Evolutionary conservation across 768 basidiomycete species (phyloP).

Genomic region (Lentinula edodes): DNA sequence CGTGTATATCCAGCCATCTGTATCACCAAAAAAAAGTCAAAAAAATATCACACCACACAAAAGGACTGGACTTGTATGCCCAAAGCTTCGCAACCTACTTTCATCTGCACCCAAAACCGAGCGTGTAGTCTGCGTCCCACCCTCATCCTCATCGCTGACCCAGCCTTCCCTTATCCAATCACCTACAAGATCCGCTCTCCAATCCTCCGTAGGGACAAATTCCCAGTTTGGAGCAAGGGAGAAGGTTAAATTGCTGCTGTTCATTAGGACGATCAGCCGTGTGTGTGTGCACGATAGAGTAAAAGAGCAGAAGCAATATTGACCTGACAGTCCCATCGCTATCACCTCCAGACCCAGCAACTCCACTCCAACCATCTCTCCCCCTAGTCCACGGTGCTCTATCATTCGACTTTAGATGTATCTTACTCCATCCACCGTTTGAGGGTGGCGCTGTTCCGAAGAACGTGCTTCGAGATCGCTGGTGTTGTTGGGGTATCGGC

Average conservation of each 20-base stretch:
- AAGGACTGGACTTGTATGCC: neutral
- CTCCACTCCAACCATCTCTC: conserved; percentile 64
- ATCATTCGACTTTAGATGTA: conserved; percentile 38
- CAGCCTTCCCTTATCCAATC: conserved; percentile 36
- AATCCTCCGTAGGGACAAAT: conserved; percentile 73
- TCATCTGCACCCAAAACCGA: conserved; percentile 17
- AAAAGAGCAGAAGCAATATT: conserved; percentile 17
- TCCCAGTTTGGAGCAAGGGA: conserved; percentile 69
- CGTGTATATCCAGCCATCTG: conserved; percentile 80
- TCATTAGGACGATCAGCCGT: neutral
- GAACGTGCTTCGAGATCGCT: conserved; percentile 2
- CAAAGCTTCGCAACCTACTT: conserved; percentile 11
- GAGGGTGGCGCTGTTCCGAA: neutral
- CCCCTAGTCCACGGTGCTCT: conserved; percentile 66
- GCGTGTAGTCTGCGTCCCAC: neutral
- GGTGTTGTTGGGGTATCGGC: conserved; percentile 2
- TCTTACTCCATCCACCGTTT: conserved; percentile 36
- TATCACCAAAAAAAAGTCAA: neutral
- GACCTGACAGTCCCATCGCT: conserved; percentile 60
- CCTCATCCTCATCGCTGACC: neutral
- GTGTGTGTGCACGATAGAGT: neutral
- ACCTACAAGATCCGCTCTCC: conserved; percentile 61
- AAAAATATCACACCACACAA: neutral
- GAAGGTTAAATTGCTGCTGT: conserved; percentile 77
- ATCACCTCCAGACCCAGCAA: conserved; percentile 24